Evolutionary conservation across 306 rosid species (phyloP).

Genomic region (Quillaja saponaria): DNA sequence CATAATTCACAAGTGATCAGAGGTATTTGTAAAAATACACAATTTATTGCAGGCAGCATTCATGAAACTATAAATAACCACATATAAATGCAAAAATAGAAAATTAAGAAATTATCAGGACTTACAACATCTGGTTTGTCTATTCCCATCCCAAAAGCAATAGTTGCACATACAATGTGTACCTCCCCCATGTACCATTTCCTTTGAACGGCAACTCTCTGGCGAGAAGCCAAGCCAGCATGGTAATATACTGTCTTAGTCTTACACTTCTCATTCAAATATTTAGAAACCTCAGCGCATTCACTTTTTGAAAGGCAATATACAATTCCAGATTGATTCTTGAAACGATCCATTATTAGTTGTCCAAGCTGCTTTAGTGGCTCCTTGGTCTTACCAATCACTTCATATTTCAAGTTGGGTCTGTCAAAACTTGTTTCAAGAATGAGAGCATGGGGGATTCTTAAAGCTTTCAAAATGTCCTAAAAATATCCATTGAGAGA

Average conservation of each 20-base stretch:
- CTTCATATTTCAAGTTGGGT: conserved; percentile 93
- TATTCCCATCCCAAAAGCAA: conserved; percentile 99
- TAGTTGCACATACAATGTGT: conserved; percentile 87
- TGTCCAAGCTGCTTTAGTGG: conserved; percentile 74
- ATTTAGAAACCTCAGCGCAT: conserved; percentile 80
- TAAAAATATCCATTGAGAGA: conserved; percentile 38
- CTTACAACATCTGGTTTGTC: conserved; percentile 98
- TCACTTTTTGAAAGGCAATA: conserved; percentile 96
- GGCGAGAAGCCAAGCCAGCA: conserved; percentile 83
- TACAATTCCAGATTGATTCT: conserved; percentile 75
- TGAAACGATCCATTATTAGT: conserved; percentile 63
- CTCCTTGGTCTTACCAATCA: conserved; percentile 74
- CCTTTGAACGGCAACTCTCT: conserved; percentile 82
- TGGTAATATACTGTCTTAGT: conserved; percentile 80
- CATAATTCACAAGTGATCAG: conserved; percentile 6
- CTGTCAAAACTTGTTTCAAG: conserved; percentile 97
- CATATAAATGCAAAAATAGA: not conserved
- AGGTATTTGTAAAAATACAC: conserved; percentile 13
- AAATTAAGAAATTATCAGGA: conserved; percentile 35
- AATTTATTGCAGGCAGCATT: too few relatives aligned
- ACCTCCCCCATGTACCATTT: conserved; percentile 88
- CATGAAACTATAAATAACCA: too few relatives aligned
- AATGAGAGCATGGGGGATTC: conserved; percentile 79
- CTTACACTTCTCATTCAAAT: conserved; percentile 63
- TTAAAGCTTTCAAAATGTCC: conserved; percentile 82